These are phyloP conservation scores for Colletotrichum plurivorum DNA, from an alignment of 2,329 filamentous ascomycete species.

Conservation along the genomic window DNA sequence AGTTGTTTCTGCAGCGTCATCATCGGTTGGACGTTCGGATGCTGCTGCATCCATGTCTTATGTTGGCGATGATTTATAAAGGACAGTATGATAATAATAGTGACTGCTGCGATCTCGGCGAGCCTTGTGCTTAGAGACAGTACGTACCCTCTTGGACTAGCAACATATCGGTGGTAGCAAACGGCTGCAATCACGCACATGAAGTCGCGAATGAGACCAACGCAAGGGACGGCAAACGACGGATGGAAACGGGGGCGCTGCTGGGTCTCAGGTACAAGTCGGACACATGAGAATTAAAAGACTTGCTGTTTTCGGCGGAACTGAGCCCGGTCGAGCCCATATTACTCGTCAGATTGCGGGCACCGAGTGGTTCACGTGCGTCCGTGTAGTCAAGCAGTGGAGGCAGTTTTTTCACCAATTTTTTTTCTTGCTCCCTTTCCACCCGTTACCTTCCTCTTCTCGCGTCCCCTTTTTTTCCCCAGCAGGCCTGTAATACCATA, in stretches of 20 bases:
- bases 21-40: conserved; percentile 20
- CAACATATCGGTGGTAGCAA: neutral
- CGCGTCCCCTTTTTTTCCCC: too few relatives aligned
- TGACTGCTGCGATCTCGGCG: too few relatives aligned
- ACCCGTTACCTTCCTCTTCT: neutral
- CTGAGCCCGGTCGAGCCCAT: conserved; percentile 26
- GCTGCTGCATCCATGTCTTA: conserved; percentile 21
- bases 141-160: too few relatives aligned
- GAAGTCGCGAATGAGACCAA: conserved; percentile 14
- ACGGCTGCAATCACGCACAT: conserved; percentile 22
- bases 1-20: conserved; percentile 31
- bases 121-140: too few relatives aligned
- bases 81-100: too few relatives aligned
- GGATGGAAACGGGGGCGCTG: conserved; percentile 26
- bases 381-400: conserved; percentile 22
- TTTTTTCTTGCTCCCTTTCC: neutral
- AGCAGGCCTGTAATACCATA: too few relatives aligned
- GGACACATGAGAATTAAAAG: conserved; percentile 24
- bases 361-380: conserved; percentile 21
- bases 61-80: conserved; percentile 1
- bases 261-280: conserved; percentile 22
- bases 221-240: conserved; percentile 29
- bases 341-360: conserved; percentile 39
- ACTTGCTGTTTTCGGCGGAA: conserved; percentile 32
- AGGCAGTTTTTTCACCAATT: neutral